A percentile compares a stretch with the other conserved stretches of the same genome.
These are phyloP conservation scores for Salicornia ramosissima DNA, from an alignment of 148 eudicot genomes.

Conservation along the genomic window DNA sequence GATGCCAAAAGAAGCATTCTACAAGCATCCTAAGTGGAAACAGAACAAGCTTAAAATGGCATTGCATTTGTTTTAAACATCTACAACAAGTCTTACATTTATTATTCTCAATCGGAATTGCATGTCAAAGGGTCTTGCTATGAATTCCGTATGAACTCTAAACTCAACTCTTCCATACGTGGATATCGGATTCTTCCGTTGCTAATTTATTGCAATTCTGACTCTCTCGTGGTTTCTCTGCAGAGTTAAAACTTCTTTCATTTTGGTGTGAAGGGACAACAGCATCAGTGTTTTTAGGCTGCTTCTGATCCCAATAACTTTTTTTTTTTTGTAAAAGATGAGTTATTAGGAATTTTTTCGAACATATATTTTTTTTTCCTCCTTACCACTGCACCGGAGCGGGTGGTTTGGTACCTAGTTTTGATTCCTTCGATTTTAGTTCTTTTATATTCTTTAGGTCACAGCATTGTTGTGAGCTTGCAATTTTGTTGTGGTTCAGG, in stretches of 20 bases:
- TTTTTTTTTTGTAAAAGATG: slow-evolving; percentile 23
- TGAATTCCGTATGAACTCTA: slow-evolving; percentile 20
- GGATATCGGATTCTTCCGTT: not conserved
- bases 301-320: slow-evolving; percentile 71
- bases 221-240: slow-evolving; percentile 16
- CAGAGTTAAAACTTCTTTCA: slow-evolving; percentile 29
- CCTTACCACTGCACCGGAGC: slow-evolving; percentile 12
- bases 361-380: slow-evolving; percentile 17
- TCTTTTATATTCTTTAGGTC: slow-evolving; percentile 45
- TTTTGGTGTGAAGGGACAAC: slow-evolving; percentile 49
- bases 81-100: not conserved
- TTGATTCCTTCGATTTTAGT: slow-evolving; percentile 20
- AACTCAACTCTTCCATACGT: not conserved
- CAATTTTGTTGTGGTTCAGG: slow-evolving; percentile 34
- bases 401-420: slow-evolving; percentile 28
- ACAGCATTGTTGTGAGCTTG: slow-evolving; percentile 57
- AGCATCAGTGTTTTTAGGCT: slow-evolving; percentile 66
- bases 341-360: slow-evolving; percentile 26
- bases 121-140: slow-evolving; percentile 22
- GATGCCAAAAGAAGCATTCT: slow-evolving; percentile 69
- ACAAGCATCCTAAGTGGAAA: slow-evolving; percentile 93
- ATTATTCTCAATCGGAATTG: slow-evolving; percentile 26
- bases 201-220: slow-evolving; percentile 3
- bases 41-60: slow-evolving; percentile 92
- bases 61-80: slow-evolving; percentile 63